phyloP scores from a whole-genome alignment of 2,329 filamentous ascomycete species.

The Onygenales sp. region DNA sequence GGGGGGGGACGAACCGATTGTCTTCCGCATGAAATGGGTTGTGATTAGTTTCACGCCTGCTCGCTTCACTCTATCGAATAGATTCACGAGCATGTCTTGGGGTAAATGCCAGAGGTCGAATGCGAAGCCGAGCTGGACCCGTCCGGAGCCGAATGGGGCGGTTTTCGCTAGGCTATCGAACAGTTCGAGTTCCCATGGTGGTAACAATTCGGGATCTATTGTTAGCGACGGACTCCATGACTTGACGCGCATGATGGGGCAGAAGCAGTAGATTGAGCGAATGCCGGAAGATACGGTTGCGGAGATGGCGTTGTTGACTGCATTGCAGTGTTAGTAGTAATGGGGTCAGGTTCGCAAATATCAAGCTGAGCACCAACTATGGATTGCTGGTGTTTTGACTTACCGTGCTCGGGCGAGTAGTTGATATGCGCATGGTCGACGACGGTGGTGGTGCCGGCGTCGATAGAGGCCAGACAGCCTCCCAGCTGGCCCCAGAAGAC shows the following conservation, averaged over 20 bases:
- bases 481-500: constrained; percentile 35
- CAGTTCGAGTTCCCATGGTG: constrained; percentile 17
- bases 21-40: constrained; percentile 14
- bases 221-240: constrained; percentile 15
- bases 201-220: constrained; percentile 11
- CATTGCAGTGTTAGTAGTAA: constrained; percentile 5
- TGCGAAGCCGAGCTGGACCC: constrained; percentile 19
- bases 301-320: constrained; percentile 12
- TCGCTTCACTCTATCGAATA: constrained; percentile 12
- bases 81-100: constrained; percentile 14
- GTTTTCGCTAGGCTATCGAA: constrained; percentile 12
- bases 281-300: constrained; percentile 21
- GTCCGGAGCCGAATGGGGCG: constrained; percentile 16
- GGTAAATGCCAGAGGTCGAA: constrained; percentile 20
- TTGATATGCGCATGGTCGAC: constrained; percentile 25
- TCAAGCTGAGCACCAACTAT: too few relatives aligned
- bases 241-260: constrained; percentile 13
- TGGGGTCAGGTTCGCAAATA: neutral
- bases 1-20: neutral
- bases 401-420: constrained; percentile 18
- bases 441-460: constrained; percentile 19
- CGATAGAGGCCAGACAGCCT: constrained; percentile 15
- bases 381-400: neutral
- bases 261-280: constrained; percentile 21
- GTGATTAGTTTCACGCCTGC: constrained; percentile 18